Base-by-base conservation (phyloP, 2,329 filamentous ascomycete genomes). In the Trichothecium roseum region DNA sequence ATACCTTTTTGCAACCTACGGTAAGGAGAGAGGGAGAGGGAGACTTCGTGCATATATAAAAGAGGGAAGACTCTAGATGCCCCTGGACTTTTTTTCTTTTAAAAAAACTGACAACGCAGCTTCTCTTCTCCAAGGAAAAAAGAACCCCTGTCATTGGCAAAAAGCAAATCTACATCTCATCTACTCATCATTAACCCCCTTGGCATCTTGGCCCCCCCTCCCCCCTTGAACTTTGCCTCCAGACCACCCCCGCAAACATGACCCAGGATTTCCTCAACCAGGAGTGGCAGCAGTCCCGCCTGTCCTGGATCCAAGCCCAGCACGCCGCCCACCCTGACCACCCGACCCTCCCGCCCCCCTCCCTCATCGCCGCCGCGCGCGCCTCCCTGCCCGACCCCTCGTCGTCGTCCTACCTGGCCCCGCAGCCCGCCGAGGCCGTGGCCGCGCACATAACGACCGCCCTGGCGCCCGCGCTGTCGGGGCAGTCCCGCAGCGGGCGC, bases 381-480 rank as follows among this genome's bases (percentile, higher is more conserved):
- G 45, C 57, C 5, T 55, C 62, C 8, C 60, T 72, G 18, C 62
- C 63, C 1, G 20, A 6, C 20, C 40, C 42, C 20, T 44, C 52
- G 3, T 38, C 34, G 14, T 37, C 48, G 1, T 41, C 36, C 8
- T 62, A 60, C 37, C 57, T 66, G 18, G 30, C 43, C 34, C 48
- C 49, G 20, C 40, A 46, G 8, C 38, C 51, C 4, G 46, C 47
- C 5, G 45, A 61, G 51, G 34, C 49, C 39, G 38, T 52, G 18
- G 42, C 49, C 30, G 39, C 49, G 10, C 70, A 76, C 50, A 60
- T 75, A 26, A 46, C 62, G 8, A 22, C 45, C 7, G 55, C 62
- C 39, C 58, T 75, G 38, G 57, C 71, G 28, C 70, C 72, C 2
- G 81, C 70, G 1, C 69, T 91, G 40, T 86, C 80, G 46, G 71